Percentiles rank a stretch among this genome's conserved stretches.
phyloP scores from a whole-genome alignment of 2,329 filamentous ascomycete genomes.

The Aspergillus sp. region DNA sequence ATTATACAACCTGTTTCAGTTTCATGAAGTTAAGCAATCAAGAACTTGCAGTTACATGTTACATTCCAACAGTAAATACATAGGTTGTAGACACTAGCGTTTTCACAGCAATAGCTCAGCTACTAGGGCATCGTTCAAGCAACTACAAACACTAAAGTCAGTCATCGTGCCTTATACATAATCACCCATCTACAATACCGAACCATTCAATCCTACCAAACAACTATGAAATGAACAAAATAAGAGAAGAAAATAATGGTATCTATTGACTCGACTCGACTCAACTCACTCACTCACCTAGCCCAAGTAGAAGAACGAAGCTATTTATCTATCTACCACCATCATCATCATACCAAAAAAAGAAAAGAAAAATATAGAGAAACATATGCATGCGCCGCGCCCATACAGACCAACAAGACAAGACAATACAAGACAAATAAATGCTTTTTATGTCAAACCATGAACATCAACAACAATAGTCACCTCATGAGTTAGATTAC shows the following conservation, averaged over 20 bases:
- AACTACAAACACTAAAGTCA: too few species aligned
- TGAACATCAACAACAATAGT: neutral
- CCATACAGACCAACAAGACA: slow-evolving; percentile 15
- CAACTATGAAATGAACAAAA: neutral
- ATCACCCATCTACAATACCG: too few species aligned
- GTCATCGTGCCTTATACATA: too few species aligned
- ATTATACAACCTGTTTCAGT: neutral
- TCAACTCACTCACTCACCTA: neutral
- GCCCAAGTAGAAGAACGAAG: neutral
- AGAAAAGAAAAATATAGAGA: neutral
- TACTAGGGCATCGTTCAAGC: too few species aligned
- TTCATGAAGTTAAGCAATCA: neutral
- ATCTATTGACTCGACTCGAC: slow-evolving; percentile 14
- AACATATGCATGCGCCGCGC: slow-evolving; percentile 19
- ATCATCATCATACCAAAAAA: neutral
- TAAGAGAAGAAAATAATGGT: slow-evolving; percentile 8
- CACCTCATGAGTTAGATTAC: neutral
- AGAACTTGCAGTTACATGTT: neutral
- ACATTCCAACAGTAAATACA: neutral
- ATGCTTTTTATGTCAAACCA: slow-evolving; percentile 21
- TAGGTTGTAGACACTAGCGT: too few species aligned
- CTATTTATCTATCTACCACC: slow-evolving; percentile 10
- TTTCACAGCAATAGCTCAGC: too few species aligned
- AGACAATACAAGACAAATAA: neutral
- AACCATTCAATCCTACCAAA: neutral